Conservation (phyloP, 2,329 filamentous ascomycete genomes). For the Alternaria angustiovoidea region DNA sequence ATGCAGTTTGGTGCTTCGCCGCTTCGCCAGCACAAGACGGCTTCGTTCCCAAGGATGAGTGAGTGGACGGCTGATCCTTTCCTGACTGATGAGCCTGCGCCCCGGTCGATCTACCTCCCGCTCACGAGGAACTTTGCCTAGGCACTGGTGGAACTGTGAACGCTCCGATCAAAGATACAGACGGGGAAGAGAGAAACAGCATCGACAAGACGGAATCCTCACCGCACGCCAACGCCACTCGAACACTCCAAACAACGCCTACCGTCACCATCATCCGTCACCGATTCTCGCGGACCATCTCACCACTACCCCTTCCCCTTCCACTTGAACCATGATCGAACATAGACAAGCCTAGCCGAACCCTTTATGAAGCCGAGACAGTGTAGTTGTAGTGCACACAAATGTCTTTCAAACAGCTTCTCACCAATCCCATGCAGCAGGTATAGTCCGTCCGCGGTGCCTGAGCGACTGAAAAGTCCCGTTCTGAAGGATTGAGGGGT, state of each 20-base stretch:
- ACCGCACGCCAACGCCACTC: neutral
- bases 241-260: neutral
- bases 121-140: conserved; percentile 6
- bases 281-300: neutral
- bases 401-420: neutral
- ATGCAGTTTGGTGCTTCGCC: conserved; percentile 2
- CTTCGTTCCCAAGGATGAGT: neutral
- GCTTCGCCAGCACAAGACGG: neutral
- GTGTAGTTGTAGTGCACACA: neutral
- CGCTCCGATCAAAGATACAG: neutral
- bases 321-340: neutral
- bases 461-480: conserved; percentile 7
- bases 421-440: conserved; percentile 11
- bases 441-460: conserved; percentile 14
- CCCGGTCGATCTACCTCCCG: neutral
- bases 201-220: neutral
- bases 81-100: neutral
- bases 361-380: neutral
- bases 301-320: neutral
- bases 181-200: neutral
- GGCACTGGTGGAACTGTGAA: neutral
- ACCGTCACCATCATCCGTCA: neutral
- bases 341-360: neutral
- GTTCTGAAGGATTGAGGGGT: conserved; percentile 9
- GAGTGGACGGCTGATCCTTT: neutral